Percentiles rank a stretch among this genome's conserved stretches.
Conservation (phyloP, 768 basidiomycete genomes). For the Podaxis sp. region DNA sequence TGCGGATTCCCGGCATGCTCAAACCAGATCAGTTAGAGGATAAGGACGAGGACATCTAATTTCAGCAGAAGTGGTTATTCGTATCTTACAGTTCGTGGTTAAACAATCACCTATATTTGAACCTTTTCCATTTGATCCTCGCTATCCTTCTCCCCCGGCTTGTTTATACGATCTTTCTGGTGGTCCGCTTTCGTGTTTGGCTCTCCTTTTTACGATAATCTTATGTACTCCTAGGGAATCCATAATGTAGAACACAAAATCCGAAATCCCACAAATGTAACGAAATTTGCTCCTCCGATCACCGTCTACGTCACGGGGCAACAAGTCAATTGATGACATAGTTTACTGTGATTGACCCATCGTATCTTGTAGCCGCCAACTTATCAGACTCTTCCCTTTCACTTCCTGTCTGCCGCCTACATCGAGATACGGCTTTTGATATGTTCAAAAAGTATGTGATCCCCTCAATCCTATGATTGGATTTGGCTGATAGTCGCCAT, state of each 20-base stretch:
- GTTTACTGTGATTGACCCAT: neutral
- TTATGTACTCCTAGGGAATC: slow-evolving; percentile 12
- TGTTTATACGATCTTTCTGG: slow-evolving; percentile 11
- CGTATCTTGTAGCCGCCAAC: slow-evolving; percentile 9
- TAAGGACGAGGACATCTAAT: slow-evolving; percentile 83
- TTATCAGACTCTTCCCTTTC: slow-evolving; percentile 10
- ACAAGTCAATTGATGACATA: neutral
- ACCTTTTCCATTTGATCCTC: slow-evolving; percentile 23
- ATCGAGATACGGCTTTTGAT: slow-evolving; percentile 6
- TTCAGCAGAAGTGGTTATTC: slow-evolving; percentile 11
- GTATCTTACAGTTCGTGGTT: slow-evolving; percentile 12
- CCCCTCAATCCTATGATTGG: slow-evolving; percentile 13
- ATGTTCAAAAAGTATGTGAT: slow-evolving; percentile 74
- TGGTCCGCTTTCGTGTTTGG: slow-evolving; percentile 9
- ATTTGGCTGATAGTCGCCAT: slow-evolving; percentile 6
- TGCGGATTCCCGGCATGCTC: slow-evolving; percentile 96
- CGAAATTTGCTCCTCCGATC: neutral
- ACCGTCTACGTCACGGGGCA: slow-evolving; percentile 5
- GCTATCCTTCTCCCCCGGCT: slow-evolving; percentile 15
- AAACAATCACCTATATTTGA: slow-evolving; percentile 14
- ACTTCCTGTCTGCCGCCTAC: neutral
- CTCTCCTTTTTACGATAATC: slow-evolving; percentile 8
- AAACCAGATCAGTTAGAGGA: slow-evolving; percentile 94
- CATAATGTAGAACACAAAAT: slow-evolving; percentile 12
- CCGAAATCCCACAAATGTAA: neutral